Base-by-base conservation (phyloP, 768 basidiomycete species). In the Lactifluus subvellereus region DNA sequence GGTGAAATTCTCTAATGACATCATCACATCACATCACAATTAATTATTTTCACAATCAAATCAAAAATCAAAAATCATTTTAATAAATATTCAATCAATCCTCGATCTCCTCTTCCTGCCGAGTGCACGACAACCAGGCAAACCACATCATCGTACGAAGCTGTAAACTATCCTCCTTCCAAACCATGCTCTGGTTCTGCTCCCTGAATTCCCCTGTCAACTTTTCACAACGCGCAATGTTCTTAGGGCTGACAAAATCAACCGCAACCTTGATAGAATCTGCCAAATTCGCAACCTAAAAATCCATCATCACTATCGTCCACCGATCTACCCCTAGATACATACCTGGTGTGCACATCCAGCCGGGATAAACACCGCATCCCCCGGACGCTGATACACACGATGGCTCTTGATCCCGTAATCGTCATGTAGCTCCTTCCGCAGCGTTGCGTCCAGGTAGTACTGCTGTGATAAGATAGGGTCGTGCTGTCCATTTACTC, bases 231-330 rank as follows among this genome's bases (percentile, higher is more conserved):
- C 92, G 83, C 53, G 76, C 78, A 43, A 98, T 86, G 72, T 96
- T 97, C 77, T 97, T 91, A 48, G 94, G 88, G 78, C 89, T 91
- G 67, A 97, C 93, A 73, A 94, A 98, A 74, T 98, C 95, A 69
- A 89, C 82, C 33, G 95, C 94, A 56, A 97, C 91, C 76, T 98
- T 98, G 77, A 98, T 86, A 70, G 91, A 95, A 73, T 97, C 94
- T n/a, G 92, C 82, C 55, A 94, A 76, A 72, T 98, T 97, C 68
- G 89, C 89, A 9, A 97, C 94, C 86, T 96, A 69, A 20, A 68
- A 68, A 11, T 9, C 9, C 11, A 48, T 18, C 27, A 35, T 18
- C 56, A 52, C 37, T n/a, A 30, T 30, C 20, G 6, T n/a, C 43
- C 30, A 60, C 3, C 59, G 33, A 40, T 33, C n/a, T 37, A 20